Percentiles rank a stretch among this genome's conserved stretches.
Conservation (phyloP, 164 flowering plant species). For the Tetracentron sinense region DNA sequence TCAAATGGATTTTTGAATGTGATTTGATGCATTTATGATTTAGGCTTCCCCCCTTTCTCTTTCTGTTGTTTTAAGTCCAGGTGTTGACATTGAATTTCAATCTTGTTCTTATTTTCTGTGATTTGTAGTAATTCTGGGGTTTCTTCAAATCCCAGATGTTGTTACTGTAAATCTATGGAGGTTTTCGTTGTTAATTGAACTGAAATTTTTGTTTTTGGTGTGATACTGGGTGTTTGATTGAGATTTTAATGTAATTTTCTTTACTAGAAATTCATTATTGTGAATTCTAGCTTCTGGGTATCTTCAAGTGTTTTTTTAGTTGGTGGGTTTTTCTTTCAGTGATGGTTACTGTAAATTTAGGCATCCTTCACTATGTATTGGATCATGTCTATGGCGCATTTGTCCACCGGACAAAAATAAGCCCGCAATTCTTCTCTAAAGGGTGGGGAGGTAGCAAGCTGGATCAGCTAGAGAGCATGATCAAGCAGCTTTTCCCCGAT, state of each 20-base stretch:
- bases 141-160: no score
- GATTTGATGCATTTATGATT: no score
- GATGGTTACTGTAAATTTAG: constrained; percentile 82
- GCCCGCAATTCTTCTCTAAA: constrained; percentile 82
- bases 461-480: constrained; percentile 70
- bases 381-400: constrained; percentile 96
- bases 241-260: no score
- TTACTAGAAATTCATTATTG: not conserved
- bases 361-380: constrained; percentile 82
- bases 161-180: no score
- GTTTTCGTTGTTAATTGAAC: no score
- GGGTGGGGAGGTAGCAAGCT: constrained; percentile 97
- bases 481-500: constrained; percentile 75
- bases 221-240: not conserved
- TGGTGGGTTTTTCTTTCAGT: constrained; percentile 1
- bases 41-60: no score
- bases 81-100: no score
- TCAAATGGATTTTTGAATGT: no score
- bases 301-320: constrained; percentile 8
- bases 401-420: constrained; percentile 72
- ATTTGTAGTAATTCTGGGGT: no score
- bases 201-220: no score
- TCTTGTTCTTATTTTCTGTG: no score
- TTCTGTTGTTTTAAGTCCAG: no score
- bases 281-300: not conserved